Percentiles rank a stretch among this genome's conserved stretches.
phyloP scores from a whole-genome alignment of 768 basidiomycete genomes.

The Hygrophoropsis aurantiaca region DNA sequence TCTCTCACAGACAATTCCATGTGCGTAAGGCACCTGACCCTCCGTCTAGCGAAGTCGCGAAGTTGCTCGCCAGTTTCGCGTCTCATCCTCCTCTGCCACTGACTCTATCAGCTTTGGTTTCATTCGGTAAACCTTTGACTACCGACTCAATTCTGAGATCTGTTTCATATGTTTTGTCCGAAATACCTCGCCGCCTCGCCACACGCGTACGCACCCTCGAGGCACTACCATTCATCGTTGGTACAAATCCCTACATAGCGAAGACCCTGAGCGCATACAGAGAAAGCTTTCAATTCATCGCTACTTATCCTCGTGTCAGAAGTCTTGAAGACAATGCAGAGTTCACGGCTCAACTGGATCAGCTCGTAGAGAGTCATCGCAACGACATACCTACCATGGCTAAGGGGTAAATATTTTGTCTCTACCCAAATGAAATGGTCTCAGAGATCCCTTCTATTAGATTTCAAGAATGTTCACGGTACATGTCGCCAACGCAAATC shows the following conservation, averaged over 20 bases:
- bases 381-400: constrained; percentile 92
- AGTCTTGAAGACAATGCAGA: constrained; percentile 66
- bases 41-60: constrained; percentile 50
- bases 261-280: constrained; percentile 67
- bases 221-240: constrained; percentile 82
- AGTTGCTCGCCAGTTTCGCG: constrained; percentile 63
- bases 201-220: constrained; percentile 74
- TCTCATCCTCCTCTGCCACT: constrained; percentile 65
- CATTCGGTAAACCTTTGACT: constrained; percentile 73
- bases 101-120: constrained; percentile 70
- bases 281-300: constrained; percentile 68
- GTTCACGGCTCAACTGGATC: constrained; percentile 68
- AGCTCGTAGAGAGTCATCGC: constrained; percentile 72
- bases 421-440: constrained; percentile 12
- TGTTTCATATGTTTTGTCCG: constrained; percentile 70
- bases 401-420: constrained; percentile 59
- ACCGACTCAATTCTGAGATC: constrained; percentile 70
- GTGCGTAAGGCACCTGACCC: constrained; percentile 47
- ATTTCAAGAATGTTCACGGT: constrained; percentile 83
- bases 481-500: constrained; percentile 80
- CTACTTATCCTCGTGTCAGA: constrained; percentile 62
- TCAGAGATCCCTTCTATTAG: constrained; percentile 34
- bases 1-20: constrained; percentile 15
- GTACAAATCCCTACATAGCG: constrained; percentile 85
- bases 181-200: constrained; percentile 77